These are phyloP conservation scores for Misopates orontium DNA, from an alignment of 257 asterid species.

Conservation along the genomic window DNA sequence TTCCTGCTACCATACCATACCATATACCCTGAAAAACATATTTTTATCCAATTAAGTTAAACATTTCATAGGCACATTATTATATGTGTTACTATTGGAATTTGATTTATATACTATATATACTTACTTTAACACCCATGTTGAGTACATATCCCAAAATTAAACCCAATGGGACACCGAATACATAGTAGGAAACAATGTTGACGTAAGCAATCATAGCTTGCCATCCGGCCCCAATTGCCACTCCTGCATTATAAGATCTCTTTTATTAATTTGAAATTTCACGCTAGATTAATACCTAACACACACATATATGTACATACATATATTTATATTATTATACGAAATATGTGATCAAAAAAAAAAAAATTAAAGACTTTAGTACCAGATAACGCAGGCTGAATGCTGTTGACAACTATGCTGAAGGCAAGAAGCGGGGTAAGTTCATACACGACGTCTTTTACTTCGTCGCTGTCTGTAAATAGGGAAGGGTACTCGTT, in stretches of 20 bases:
- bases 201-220: slow-evolving; percentile 50
- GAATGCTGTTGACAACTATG: slow-evolving; percentile 41
- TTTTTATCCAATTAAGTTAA: neutral
- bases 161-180: slow-evolving; percentile 50
- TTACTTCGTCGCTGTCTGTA: slow-evolving; percentile 24
- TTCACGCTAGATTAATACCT: no score
- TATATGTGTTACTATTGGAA: neutral
- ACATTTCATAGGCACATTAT: neutral
- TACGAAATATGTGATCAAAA: no score
- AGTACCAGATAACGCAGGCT: slow-evolving; percentile 42
- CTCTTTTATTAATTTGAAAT: no score
- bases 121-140: slow-evolving; percentile 43
- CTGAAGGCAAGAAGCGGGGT: slow-evolving; percentile 43
- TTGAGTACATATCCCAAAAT: slow-evolving; percentile 33
- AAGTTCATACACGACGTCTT: slow-evolving; percentile 29
- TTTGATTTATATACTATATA: no score
- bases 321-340: no score
- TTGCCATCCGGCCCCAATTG: slow-evolving; percentile 64
- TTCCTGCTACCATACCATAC: slow-evolving; percentile 54
- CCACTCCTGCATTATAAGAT: slow-evolving; percentile 39
- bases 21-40: slow-evolving; percentile 48
- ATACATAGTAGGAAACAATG: slow-evolving; percentile 43
- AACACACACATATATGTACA: no score
- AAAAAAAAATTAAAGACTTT: neutral
- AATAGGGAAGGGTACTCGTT: slow-evolving; percentile 35